Evolutionary conservation across 108 stramenopile genomes (phyloP), one percentile per base, ranked within the genome.

Genomic region (Cylindrotheca fusiformis): DNA sequence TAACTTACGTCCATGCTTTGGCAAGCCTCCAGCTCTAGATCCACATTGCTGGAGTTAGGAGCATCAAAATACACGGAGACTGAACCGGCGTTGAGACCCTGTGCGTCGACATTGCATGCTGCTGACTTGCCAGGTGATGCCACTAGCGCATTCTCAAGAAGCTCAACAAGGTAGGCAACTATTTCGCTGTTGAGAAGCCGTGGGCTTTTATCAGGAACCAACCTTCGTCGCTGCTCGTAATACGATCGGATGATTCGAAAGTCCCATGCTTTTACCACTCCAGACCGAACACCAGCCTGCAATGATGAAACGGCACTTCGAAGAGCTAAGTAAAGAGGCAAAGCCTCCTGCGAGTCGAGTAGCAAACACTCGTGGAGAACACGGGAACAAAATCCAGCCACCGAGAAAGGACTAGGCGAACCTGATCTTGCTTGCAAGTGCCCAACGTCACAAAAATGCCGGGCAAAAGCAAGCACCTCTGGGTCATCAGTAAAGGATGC

Each of bases 401-500:
- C 62, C 10, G 65, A 57, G 46, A 36, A 55, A 21, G 58, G 32
- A 26, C 55, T 33, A 46, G 31, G 2, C 5, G 32, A 10, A 14
- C 60, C 57, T 26, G 64, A 64, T 21, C 19, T 65, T 49, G 71
- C 65, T 23, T 57, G 48, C 3, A 58, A 44, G 23, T 52, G 41
- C 10, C 48, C 55, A 14, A 74, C 58, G 36, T 69, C 68, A 57
- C 91, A 93, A 52, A 93, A 80, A 47, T 85, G 78, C 33, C 81
- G 72, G 23, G 87, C 87, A 61, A 74, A 62, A 0, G 79, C 75
- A 21, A 83, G 55, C 30, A 95, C 71, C 20, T 60, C 58, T 18
- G 76, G 62, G 76, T 92, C 91, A 33, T 88, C 84, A 1, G 91
- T 87, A 54, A 88, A 90, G 20, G 87, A 67, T 54, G 74, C 59